Evolutionary conservation across 148 eudicot species (phyloP).

Genomic region (Silene latifolia): DNA sequence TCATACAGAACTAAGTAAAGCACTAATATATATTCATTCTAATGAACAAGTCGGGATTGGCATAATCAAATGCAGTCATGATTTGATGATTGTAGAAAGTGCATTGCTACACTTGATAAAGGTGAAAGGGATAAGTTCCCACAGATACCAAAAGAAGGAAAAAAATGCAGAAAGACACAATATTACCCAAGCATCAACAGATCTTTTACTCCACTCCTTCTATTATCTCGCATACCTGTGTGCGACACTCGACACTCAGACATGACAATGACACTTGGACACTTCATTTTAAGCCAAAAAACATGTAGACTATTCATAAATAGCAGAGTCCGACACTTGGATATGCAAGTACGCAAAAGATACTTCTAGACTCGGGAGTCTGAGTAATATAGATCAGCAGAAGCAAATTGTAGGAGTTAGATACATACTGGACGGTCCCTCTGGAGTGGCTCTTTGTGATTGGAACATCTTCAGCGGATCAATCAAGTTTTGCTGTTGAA

Average conservation of each 20-base stretch:
- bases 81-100: background rate
- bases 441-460: conserved; percentile 63
- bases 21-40: background rate
- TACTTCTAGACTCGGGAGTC: conserved; percentile 24
- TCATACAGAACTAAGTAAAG: no score
- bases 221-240: no score
- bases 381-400: background rate
- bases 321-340: background rate
- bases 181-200: background rate
- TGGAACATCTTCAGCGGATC: conserved; percentile 90
- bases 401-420: conserved; percentile 10
- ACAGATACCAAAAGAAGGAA: background rate
- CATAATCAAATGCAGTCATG: background rate
- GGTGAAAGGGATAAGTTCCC: background rate
- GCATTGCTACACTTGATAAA: background rate
- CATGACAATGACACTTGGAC: no score
- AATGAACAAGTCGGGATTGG: background rate
- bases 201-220: background rate
- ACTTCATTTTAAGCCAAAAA: no score
- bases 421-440: conserved; percentile 74
- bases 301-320: no score
- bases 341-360: background rate
- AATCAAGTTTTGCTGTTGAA: conserved; percentile 62
- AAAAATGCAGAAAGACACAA: background rate
- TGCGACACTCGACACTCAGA: no score